Evolutionary conservation across 2,329 filamentous ascomycete species (phyloP).

Genomic region (Ceratocystis smalleyi): DNA sequence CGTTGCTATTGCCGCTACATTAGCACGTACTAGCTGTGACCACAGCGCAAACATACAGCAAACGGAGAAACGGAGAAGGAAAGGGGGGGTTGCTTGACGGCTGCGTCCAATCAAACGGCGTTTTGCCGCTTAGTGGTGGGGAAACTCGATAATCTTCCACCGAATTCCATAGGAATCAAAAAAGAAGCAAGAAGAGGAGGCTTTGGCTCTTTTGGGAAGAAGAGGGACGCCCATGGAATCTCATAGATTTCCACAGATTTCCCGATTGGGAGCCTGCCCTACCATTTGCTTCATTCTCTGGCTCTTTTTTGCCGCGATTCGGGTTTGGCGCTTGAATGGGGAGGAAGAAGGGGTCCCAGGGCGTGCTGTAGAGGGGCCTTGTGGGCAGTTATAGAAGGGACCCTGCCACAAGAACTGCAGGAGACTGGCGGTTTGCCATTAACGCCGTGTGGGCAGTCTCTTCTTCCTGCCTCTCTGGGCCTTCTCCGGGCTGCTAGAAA

Average conservation of each 20-base stretch:
- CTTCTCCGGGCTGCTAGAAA: neutral
- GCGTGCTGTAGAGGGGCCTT: neutral
- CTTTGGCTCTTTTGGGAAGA: constrained; percentile 2
- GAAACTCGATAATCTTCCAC: neutral
- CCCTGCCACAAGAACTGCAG: neutral
- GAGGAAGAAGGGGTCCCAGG: neutral
- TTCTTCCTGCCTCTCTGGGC: neutral
- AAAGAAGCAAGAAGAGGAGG: neutral
- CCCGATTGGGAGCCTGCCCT: neutral
- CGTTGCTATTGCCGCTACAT: no score
- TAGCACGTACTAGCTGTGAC: neutral
- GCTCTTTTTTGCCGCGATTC: neutral
- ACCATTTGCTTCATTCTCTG: neutral
- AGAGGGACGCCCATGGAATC: neutral
- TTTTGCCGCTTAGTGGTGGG: neutral
- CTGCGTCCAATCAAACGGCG: neutral
- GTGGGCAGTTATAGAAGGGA: neutral
- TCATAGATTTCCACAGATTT: constrained; percentile 1
- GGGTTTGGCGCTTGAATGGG: neutral
- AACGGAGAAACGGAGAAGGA: neutral
- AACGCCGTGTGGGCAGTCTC: neutral
- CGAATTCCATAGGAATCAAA: neutral
- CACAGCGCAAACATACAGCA: neutral
- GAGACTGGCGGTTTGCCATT: neutral
- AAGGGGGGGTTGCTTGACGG: neutral